phyloP scores from a whole-genome alignment of 2,329 filamentous ascomycete genomes.

The Phialocephala subalpina region DNA sequence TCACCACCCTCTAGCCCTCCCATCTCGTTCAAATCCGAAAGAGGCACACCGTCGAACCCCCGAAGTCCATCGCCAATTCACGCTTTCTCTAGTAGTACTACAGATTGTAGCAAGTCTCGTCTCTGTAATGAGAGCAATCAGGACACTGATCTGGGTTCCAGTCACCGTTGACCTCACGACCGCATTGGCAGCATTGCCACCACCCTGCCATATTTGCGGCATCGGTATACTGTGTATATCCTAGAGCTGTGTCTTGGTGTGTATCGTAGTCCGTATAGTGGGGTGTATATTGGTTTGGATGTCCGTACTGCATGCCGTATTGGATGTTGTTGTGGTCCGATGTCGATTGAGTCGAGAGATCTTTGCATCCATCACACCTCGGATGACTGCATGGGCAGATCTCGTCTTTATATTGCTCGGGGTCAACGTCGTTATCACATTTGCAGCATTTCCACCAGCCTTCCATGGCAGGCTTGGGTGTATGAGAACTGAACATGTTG shows the following conservation, averaged over 20 bases:
- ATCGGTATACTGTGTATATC: neutral
- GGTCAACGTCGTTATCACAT: constrained; percentile 5
- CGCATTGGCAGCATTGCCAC: constrained; percentile 31
- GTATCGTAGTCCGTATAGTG: neutral
- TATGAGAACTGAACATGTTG: neutral
- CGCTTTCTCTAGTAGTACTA: neutral
- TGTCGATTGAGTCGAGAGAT: neutral
- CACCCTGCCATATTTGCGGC: constrained; percentile 14
- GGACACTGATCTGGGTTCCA: constrained; percentile 26
- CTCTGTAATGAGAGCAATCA: constrained; percentile 27
- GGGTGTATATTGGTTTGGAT: neutral
- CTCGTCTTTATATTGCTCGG: neutral
- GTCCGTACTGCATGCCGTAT: neutral
- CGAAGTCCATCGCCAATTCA: neutral
- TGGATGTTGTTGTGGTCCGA: neutral
- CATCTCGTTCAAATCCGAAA: neutral
- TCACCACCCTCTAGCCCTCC: neutral
- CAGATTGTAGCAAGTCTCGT: constrained; percentile 12
- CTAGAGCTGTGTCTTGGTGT: neutral
- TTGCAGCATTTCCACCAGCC: constrained; percentile 22
- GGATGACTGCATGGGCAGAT: constrained; percentile 20
- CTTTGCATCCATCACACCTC: constrained; percentile 13
- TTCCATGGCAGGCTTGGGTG: neutral
- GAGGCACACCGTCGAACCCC: neutral
- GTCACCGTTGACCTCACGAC: constrained; percentile 22